Evolutionary conservation across 148 eudicot species (phyloP), one percentile per base, ranked within the genome.

Genomic region (Rhododendron griersonianum): DNA sequence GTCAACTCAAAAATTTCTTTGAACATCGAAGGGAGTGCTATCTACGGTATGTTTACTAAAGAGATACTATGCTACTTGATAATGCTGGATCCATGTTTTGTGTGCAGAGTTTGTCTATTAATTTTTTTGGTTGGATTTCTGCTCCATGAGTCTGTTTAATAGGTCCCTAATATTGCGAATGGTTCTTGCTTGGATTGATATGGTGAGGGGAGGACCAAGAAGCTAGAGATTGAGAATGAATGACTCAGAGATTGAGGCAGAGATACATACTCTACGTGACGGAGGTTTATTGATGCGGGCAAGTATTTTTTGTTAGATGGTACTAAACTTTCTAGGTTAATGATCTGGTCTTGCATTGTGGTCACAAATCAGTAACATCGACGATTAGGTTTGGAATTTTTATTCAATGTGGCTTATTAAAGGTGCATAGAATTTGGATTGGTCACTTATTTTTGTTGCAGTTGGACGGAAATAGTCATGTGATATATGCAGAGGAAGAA

Each of bases 401-500:
- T 16, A 11, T 84, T 73, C 16, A 11, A 50, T 41, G 50, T 9
- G n/a, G 28, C 35, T 7, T 74, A 23, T 51, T 75, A 53, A 13
- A 53, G 76, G 13, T 3, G 50, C 23, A 21, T 47, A 28, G 48
- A 39, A 82, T 39, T 84, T 63, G 88, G 48, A 71, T 78, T 83
- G 73, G 2, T 84, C 81, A 2, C 65, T 87, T 81, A 81, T 63
- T 82, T 63, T 65, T 87, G 57, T 77, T 83, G 80, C 96, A 95
- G 99, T 90, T 97, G 92, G 93, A 97, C 87, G 99, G 98, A 82
- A 97, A 97, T 87, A 97, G 99, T 89, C 99, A 97, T 84, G 93
- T 97, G 48, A 93, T 95, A 92, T 97, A 97, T 88, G 98, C 99
- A 35, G 99, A 97, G 91, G 98, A 97, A 91, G 99, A 97, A 94